These are phyloP conservation scores for Aspergillus bertholletiae DNA, from an alignment of 495 filamentous ascomycete genomes.

Conservation along the genomic window DNA sequence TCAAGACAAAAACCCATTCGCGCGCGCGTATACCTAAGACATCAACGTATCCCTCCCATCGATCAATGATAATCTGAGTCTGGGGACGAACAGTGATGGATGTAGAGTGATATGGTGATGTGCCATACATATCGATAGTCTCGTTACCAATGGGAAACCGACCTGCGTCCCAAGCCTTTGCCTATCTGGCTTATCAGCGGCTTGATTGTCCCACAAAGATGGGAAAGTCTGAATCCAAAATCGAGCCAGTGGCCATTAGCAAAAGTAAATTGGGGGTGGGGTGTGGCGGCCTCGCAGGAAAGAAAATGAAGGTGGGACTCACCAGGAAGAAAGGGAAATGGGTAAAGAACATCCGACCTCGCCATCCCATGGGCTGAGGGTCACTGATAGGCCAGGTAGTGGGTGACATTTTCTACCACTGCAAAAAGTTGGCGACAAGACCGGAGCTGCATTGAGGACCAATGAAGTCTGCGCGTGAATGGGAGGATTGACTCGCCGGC, in stretches of 20 bases:
- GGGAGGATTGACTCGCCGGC: slow-evolving; percentile 23
- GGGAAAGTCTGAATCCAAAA: slow-evolving; percentile 8
- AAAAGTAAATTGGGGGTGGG: slow-evolving; percentile 11
- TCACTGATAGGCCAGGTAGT: slow-evolving; percentile 5
- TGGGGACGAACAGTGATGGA: neutral
- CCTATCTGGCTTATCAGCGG: slow-evolving; percentile 20
- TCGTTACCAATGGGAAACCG: slow-evolving; percentile 13
- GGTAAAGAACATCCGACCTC: neutral
- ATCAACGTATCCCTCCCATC: neutral
- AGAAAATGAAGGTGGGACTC: neutral
- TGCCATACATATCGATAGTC: slow-evolving; percentile 9
- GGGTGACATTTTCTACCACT: slow-evolving; percentile 9
- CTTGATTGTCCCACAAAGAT: slow-evolving; percentile 15
- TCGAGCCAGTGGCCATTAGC: slow-evolving; percentile 9
- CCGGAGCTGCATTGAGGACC: slow-evolving; percentile 9
- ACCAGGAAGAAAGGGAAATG: neutral
- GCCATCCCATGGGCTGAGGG: slow-evolving; percentile 5
- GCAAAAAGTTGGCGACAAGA: no score
- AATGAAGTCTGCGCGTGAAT: slow-evolving; percentile 14
- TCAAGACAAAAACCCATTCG: neutral
- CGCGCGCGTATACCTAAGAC: neutral
- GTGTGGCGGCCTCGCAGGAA: slow-evolving; percentile 1
- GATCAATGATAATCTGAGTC: slow-evolving; percentile 10
- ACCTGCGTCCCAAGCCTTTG: neutral
- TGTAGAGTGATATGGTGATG: slow-evolving; percentile 10